Evolutionary conservation across 2,329 filamentous ascomycete species (phyloP), one percentile per base, ranked within the genome.

Genomic region (Trichoderma hamatum): DNA sequence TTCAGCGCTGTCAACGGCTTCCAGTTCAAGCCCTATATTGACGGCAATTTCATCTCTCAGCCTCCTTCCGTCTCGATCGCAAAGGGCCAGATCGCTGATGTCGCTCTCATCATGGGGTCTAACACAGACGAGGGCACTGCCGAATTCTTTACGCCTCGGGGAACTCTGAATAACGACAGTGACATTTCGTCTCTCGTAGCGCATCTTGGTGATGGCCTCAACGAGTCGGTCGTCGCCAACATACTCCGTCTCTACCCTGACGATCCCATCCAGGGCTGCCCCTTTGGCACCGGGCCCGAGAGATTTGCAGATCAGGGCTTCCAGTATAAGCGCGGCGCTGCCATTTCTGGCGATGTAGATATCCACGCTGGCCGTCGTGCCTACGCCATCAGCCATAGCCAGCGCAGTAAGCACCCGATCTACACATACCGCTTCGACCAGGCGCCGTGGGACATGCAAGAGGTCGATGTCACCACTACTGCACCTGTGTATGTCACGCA

Each of bases 111-210:
- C n/a, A 65, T 65, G 62, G 52, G 62, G 1, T 65, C 51, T 13
- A 65, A 65, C 36, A 65, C 62, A n/a, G 62, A 65, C 51, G 62
- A 65, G n/a, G 62, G 62, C 26, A 65, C 62, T 13, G 62, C 62
- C 7, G 51, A 56, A n/a, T 65, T 65, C 14, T 65, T 65, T 14
- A 65, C 62, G 24, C 62, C 62, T 2, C 36, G 62, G 9, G 62
- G 62, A 24, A 56, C 62, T 14, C 26, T 65, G 4, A 55, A 65
- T 6, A 56, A 65, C 26, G 62, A 65, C 34, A 65, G 62, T 24
- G 62, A 65, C 26, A 65, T 65, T 46, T 55, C 62, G 9, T 43
- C 62, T 14, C 62, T 65, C 13, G 52, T 65, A 4, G 62, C 62
- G 13, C 62, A 56, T 26, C 51, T 65, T 5, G 62, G 51, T 4